Conservation (phyloP, 352 stramenopile genomes). For the Phytophthora uliginosa region DNA sequence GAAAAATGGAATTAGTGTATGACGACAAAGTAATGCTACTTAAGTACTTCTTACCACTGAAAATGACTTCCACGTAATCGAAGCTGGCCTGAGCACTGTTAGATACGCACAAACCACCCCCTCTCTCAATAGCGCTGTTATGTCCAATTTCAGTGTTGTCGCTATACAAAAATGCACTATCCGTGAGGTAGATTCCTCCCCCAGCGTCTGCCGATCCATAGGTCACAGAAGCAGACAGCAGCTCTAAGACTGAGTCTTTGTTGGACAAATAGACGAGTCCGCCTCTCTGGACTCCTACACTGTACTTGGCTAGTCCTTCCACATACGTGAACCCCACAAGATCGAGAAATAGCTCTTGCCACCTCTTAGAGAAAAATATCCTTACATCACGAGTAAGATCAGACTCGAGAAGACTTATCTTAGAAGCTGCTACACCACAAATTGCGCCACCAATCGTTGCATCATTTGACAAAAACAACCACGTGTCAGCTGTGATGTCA, state of each 20-base stretch:
- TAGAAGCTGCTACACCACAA: conserved; percentile 25
- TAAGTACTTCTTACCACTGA: conserved; percentile 44
- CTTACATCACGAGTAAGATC: conserved; percentile 34
- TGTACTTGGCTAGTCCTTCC: conserved; percentile 11
- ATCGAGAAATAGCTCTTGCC: conserved; percentile 29
- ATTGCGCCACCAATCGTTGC: conserved; percentile 43
- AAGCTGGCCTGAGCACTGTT: conserved; percentile 40
- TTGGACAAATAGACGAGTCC: conserved; percentile 49
- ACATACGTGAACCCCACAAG: conserved; percentile 33
- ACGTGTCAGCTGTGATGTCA: conserved; percentile 21
- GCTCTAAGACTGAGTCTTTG: conserved; percentile 23
- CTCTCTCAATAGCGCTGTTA: conserved; percentile 56
- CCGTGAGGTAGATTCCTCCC: conserved; percentile 49
- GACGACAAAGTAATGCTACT: not conserved
- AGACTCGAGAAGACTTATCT: conserved; percentile 20
- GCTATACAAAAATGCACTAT: conserved; percentile 35
- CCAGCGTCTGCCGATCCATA: conserved; percentile 57
- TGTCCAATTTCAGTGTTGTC: conserved; percentile 36
- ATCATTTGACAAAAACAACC: conserved; percentile 47
- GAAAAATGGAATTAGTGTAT: not conserved
- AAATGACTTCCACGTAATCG: conserved; percentile 31
- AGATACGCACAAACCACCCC: conserved; percentile 56
- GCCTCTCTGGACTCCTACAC: conserved; percentile 27
- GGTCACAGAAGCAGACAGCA: conserved; percentile 38
- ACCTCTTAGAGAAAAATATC: conserved; percentile 23